Base-by-base conservation (phyloP, 2,329 filamentous ascomycete species). In the Fusarium pseudonygamai region DNA sequence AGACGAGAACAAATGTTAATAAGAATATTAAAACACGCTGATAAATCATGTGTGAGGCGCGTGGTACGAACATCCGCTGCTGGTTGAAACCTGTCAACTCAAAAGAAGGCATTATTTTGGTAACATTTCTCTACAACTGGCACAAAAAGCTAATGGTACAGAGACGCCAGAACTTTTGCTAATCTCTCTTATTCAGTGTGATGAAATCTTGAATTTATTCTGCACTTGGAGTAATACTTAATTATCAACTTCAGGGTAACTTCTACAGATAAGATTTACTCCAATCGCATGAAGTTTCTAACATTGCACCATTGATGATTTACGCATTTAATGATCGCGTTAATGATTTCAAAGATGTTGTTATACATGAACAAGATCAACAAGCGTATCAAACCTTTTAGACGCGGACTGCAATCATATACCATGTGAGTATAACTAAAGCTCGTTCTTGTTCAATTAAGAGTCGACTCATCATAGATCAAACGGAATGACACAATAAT, bases 391-490 rank as follows among this genome's bases (percentile, higher is more conserved):
- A 8, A 15, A 22, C 7, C 14, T 40, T n/a, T 15, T 40, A 0
- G 13, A 15, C 5, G 14, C 5, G 0, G 5, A 13, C 39, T n/a
- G 22, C 39, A n/a, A 3, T 22, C 8, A n/a, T 13, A 42, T 4
- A 7, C 39, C 0, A 9, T 34, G 0, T 42, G 22, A n/a, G 15
- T n/a, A 15, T 15, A 7, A 15, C 0, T 15, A 15, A 0, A 42
- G n/a, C 13, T 15, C 22, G 22, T n/a, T 7, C 37, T 3, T 9
- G 14, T 34, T 34, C 6, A 15, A 34, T 34, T 14, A 34, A 34
- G 32, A 34, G 32, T 34, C 13, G 3, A 6, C 5, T 34, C 13
- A 13, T 32, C 26, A 10, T 47, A 11, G 14, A 16, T 4, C 7
- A 50, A 10, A 18, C 15, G 0, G 3, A 6, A 18, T 32, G 28